A percentile compares a stretch with the other conserved stretches of the same genome.
Evolutionary conservation across 2,329 filamentous ascomycete genomes (phyloP).

Genomic region (Pseudogymnoascus pannorum): DNA sequence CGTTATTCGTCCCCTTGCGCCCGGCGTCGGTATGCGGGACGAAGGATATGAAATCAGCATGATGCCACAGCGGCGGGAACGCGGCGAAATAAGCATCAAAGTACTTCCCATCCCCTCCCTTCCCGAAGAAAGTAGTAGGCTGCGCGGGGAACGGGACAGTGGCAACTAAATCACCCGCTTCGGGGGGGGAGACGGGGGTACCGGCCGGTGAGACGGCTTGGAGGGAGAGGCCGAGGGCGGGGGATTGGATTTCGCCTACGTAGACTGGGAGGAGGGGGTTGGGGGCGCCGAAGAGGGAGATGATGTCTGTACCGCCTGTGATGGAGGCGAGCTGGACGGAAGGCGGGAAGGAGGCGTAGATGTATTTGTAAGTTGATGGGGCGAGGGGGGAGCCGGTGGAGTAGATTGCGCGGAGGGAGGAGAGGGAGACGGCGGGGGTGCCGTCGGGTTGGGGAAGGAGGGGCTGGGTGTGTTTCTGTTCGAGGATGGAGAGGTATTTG

Average conservation of each 20-base stretch:
- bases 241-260: constrained; percentile 68
- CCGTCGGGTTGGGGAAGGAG: constrained; percentile 33
- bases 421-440: constrained; percentile 42
- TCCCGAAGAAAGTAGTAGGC: constrained; percentile 81
- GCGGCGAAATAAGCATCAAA: constrained; percentile 78
- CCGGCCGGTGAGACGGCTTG: constrained; percentile 47
- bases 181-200: constrained; percentile 43
- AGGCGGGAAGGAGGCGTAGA: constrained; percentile 74
- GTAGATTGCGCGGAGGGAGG: constrained; percentile 74
- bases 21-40: background rate
- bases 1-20: constrained; percentile 40
- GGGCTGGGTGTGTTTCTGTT: constrained; percentile 65
- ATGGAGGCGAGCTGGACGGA: constrained; percentile 86
- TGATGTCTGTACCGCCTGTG: constrained; percentile 93
- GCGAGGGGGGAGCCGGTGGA: constrained; percentile 89
- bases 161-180: constrained; percentile 84
- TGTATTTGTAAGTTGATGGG: constrained; percentile 85
- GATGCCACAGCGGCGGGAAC: constrained; percentile 77
- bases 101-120: constrained; percentile 68
- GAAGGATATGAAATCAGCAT: constrained; percentile 80
- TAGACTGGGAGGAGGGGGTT: constrained; percentile 68
- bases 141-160: constrained; percentile 81
- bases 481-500: constrained; percentile 84
- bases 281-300: constrained; percentile 85
- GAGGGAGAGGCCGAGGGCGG: constrained; percentile 74